A percentile compares a stretch with the other conserved stretches of the same genome.
Evolutionary conservation across 331 rosid species (phyloP).

Genomic region (Arachis monticola): DNA sequence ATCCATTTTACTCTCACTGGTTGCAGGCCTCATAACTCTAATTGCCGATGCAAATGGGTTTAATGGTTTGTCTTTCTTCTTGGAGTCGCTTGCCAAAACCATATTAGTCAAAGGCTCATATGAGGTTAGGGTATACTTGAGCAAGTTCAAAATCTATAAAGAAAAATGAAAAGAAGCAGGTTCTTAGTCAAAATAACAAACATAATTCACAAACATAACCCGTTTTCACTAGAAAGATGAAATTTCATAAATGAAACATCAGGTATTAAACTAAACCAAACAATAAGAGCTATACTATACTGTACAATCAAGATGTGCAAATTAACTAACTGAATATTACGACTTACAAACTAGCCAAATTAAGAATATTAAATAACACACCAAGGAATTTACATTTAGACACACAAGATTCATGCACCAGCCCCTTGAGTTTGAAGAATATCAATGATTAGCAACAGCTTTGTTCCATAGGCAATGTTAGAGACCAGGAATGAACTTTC

Average conservation of each 20-base stretch:
- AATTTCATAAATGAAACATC: neutral
- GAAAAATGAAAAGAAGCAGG: neutral
- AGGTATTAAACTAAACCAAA: neutral
- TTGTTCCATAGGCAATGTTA: too few relatives aligned
- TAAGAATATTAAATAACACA: neutral
- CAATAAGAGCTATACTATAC: neutral
- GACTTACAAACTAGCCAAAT: neutral
- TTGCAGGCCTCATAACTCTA: slow-evolving; percentile 8
- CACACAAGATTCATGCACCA: neutral
- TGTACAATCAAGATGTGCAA: neutral
- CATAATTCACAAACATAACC: neutral
- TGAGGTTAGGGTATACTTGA: slow-evolving; percentile 31
- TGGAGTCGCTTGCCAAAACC: slow-evolving; percentile 25
- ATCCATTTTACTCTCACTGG: slow-evolving; percentile 25
- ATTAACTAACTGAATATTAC: neutral
- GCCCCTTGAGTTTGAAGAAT: neutral
- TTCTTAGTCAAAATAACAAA: slow-evolving; percentile 12
- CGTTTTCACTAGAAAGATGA: neutral
- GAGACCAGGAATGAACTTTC: neutral
- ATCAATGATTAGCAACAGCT: too few relatives aligned
- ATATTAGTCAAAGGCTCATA: slow-evolving; percentile 36
- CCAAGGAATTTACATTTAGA: neutral
- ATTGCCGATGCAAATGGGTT: slow-evolving; percentile 15
- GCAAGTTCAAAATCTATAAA: slow-evolving; percentile 34
- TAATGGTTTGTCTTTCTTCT: slow-evolving; percentile 13